Evolutionary conservation across 805 yeast genomes (phyloP), one percentile per base, ranked within the genome.

Genomic region (Pichia cephalocereana): DNA sequence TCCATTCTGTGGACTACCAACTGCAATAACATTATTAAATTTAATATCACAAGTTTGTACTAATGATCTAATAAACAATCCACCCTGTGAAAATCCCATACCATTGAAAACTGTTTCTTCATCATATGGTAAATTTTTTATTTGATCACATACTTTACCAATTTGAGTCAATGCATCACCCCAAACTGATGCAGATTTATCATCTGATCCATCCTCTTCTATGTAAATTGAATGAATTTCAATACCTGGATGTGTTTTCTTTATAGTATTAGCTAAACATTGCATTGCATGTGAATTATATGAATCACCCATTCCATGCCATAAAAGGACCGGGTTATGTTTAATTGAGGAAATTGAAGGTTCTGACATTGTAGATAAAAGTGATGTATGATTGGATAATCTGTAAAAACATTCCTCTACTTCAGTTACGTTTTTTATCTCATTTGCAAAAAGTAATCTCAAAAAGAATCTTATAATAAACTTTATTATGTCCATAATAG

Each of bases 251-350:
- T 74, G 61, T 3, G 65, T 60, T 8, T 68, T 64, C 18, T 66
- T 57, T 8, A 84, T 64, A 2, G 74, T 49, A 0, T 68, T 69
- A 6, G 65, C 63, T 1, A 74, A 76, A n/a, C 69, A 62, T 31
- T 64, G 66, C 70, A 84, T 77, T 0, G 83, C 77, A 0, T 72
- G 61, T 0, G 88, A 78, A 57, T 82, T 75, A 59, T 80, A 85
- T 11, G 76, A 72, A 60, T 86, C 95, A 0, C 95, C 93, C 64
- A 86, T 71, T 0, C 95, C 95, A 57, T 86, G 95, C 95, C 95
- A 86, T 39, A 86, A 59, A 2, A 86, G 87, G 3, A 86, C 72
- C 2, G 65, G 65, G 10, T 56, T 42, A 32, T 47, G 54, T 14
- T 34, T 43, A 18, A 28, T 11, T 10, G 27, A 14, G 10, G 27